phyloP scores from a whole-genome alignment of 2,329 filamentous ascomycete species.

The Ophiosphaerella herpotricha region DNA sequence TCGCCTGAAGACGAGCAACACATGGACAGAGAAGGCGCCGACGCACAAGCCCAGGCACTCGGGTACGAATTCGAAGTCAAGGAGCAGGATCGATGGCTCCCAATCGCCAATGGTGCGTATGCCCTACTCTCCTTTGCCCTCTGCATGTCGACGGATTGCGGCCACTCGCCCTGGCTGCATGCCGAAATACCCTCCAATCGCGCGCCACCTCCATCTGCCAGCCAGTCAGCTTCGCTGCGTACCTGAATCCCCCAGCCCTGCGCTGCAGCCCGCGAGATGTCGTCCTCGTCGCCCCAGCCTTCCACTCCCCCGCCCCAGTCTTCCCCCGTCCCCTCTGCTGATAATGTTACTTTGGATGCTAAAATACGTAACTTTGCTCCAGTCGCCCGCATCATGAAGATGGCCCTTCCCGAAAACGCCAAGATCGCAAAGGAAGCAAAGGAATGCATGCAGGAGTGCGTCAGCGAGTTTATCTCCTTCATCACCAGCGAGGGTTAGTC shows the following conservation, averaged over 20 bases:
- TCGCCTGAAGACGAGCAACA: constrained; percentile 83
- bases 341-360: constrained; percentile 68
- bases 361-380: constrained; percentile 91
- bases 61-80: constrained; percentile 97
- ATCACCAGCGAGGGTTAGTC: constrained; percentile 95
- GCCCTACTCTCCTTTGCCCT: constrained; percentile 24
- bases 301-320: constrained; percentile 41
- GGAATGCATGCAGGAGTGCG: constrained; percentile 99
- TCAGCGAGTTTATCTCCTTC: constrained; percentile 99
- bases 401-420: constrained; percentile 93
- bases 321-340: constrained; percentile 31
- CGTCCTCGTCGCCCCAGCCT: constrained; percentile 49
- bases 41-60: constrained; percentile 75
- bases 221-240: constrained; percentile 28
- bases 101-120: constrained; percentile 99
- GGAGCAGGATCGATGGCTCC: constrained; percentile 99
- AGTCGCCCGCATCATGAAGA: constrained; percentile 99
- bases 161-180: constrained; percentile 56
- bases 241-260: constrained; percentile 46
- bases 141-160: constrained; percentile 47
- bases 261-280: constrained; percentile 50
- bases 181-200: constrained; percentile 50
- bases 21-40: constrained; percentile 83
- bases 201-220: constrained; percentile 49
- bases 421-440: constrained; percentile 99